These are phyloP conservation scores for Vigna hirtella DNA, from an alignment of 306 rosid species.

Conservation along the genomic window DNA sequence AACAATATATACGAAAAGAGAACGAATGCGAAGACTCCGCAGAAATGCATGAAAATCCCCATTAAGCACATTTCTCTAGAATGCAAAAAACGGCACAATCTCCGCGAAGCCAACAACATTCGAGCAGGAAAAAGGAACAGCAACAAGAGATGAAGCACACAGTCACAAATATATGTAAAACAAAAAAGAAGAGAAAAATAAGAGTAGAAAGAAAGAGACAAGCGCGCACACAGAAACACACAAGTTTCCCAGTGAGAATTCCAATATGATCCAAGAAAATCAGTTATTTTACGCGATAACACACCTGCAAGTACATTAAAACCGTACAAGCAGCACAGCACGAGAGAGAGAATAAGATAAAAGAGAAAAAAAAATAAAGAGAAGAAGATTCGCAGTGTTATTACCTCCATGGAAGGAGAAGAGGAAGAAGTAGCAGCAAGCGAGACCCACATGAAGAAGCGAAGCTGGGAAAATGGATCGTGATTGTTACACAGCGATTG, in stretches of 20 bases:
- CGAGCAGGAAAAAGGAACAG: slow-evolving; percentile 24
- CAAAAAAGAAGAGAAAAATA: neutral
- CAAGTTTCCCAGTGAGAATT: slow-evolving; percentile 46
- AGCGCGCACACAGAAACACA: slow-evolving; percentile 38
- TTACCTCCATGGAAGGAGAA: slow-evolving; percentile 53
- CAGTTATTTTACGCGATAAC: slow-evolving; percentile 45
- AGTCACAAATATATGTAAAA: slow-evolving; percentile 20
- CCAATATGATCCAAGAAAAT: slow-evolving; percentile 68
- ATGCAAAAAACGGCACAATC: slow-evolving; percentile 42
- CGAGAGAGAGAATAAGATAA: slow-evolving; percentile 9
- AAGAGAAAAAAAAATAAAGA: neutral
- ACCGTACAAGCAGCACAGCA: slow-evolving; percentile 49
- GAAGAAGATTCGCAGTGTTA: slow-evolving; percentile 32
- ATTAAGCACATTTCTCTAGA: slow-evolving; percentile 52
- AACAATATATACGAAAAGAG: slow-evolving; percentile 33
- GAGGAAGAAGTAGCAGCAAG: slow-evolving; percentile 40
- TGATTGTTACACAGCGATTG: slow-evolving; percentile 62
- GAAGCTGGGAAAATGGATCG: slow-evolving; percentile 67
- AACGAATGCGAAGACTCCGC: slow-evolving; percentile 44
- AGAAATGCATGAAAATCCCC: slow-evolving; percentile 51
- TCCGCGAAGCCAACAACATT: slow-evolving; percentile 38
- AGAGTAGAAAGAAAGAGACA: slow-evolving; percentile 38
- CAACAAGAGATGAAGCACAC: neutral
- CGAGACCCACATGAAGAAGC: slow-evolving; percentile 56
- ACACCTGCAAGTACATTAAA: slow-evolving; percentile 52